These are phyloP conservation scores for Excoecaria agallocha DNA, from an alignment of 345 rosid species.

Conservation along the genomic window DNA sequence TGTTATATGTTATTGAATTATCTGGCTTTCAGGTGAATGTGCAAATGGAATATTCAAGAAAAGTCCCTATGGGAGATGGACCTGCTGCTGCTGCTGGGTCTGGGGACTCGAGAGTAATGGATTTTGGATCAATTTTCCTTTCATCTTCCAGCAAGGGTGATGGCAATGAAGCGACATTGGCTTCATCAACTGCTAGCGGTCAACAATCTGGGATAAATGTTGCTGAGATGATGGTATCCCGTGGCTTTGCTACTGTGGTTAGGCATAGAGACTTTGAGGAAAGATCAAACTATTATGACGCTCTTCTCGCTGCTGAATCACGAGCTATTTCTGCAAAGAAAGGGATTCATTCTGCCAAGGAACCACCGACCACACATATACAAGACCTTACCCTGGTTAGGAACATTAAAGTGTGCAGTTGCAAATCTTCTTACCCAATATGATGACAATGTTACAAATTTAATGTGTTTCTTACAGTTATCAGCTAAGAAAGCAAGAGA, in stretches of 20 bases:
- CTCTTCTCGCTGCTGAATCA: constrained; percentile 87
- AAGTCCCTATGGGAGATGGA: constrained; percentile 63
- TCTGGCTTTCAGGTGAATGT: constrained; percentile 64
- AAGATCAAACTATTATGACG: constrained; percentile 87
- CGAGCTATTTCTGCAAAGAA: constrained; percentile 76
- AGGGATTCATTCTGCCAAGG: constrained; percentile 82
- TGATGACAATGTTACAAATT: neutral
- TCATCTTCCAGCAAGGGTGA: constrained; percentile 57
- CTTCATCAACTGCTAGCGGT: constrained; percentile 35
- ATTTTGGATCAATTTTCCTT: constrained; percentile 90
- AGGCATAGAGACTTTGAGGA: constrained; percentile 95
- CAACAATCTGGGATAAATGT: constrained; percentile 69
- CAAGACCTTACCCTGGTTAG: constrained; percentile 70
- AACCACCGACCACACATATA: constrained; percentile 74
- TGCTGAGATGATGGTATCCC: constrained; percentile 74
- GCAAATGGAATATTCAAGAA: constrained; percentile 95
- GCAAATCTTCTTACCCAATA: neutral
- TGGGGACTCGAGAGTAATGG: constrained; percentile 78
- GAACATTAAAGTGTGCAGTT: constrained; percentile 1
- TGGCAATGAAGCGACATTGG: constrained; percentile 50
- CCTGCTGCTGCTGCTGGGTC: constrained; percentile 46
- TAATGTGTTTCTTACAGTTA: constrained; percentile 44
- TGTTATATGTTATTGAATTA: neutral
- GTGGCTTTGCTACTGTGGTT: constrained; percentile 80
- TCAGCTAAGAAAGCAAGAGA: constrained; percentile 86